Evolutionary conservation across 2,329 filamentous ascomycete genomes (phyloP).

Genomic region (Calonectria henricotiae): DNA sequence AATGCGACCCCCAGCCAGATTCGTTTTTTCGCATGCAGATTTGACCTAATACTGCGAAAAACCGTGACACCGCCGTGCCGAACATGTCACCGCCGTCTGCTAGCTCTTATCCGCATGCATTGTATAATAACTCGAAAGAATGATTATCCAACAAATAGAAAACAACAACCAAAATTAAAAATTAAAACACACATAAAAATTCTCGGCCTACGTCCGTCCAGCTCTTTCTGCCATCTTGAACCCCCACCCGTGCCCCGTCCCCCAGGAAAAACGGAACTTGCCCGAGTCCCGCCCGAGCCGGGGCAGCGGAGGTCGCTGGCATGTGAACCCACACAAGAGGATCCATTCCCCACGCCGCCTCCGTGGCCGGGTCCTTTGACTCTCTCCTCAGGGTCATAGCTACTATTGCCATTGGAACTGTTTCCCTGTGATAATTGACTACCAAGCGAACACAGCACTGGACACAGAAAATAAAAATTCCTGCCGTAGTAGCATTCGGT

Average conservation of each 20-base stretch:
- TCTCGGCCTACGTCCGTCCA: constrained; percentile 51
- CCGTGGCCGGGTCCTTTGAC: constrained; percentile 13
- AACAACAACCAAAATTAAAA: constrained; percentile 2
- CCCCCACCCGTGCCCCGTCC: constrained; percentile 37
- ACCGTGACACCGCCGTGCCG: not conserved
- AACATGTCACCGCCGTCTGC: not conserved
- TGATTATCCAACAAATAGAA: not conserved
- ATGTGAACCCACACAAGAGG: constrained; percentile 52
- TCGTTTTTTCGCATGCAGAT: constrained; percentile 11
- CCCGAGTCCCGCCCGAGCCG: constrained; percentile 50
- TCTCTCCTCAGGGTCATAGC: not conserved
- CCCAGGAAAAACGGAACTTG: constrained; percentile 49
- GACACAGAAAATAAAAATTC: not conserved
- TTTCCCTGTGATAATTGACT: not conserved
- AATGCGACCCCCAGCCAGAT: not conserved
- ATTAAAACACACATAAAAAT: not conserved
- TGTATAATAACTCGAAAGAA: too few species aligned
- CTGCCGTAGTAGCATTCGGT: not conserved
- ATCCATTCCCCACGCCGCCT: constrained; percentile 26
- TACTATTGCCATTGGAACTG: not conserved
- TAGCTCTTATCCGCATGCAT: constrained; percentile 4
- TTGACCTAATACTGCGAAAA: not conserved
- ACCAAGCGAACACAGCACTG: too few species aligned
- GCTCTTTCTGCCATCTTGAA: constrained; percentile 27
- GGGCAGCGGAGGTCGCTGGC: constrained; percentile 54